phyloP scores from a whole-genome alignment of 2,329 filamentous ascomycete species.

The Proliferodiscus dingleyae region DNA sequence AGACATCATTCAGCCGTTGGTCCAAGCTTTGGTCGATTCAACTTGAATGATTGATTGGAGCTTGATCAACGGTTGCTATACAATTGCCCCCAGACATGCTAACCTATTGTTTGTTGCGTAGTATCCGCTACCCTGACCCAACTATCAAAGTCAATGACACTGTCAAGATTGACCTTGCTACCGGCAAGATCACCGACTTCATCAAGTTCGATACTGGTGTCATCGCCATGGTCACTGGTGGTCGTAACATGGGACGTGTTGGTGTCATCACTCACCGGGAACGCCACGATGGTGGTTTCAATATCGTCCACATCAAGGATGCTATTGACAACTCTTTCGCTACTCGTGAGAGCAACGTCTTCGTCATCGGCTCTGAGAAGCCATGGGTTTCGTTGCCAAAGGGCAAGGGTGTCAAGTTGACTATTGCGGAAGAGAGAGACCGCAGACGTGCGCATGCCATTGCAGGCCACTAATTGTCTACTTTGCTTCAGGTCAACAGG shows the following conservation, averaged over 20 bases:
- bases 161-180: conserved; percentile 96
- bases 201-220: conserved; percentile 98
- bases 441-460: conserved; percentile 69
- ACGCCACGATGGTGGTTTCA: conserved; percentile 99
- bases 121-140: conserved; percentile 99
- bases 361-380: conserved; percentile 98
- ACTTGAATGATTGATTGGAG: conserved; percentile 25
- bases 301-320: conserved; percentile 99
- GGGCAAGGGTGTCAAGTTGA: conserved; percentile 99
- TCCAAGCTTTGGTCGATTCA: conserved; percentile 87
- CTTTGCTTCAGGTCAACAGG: conserved; percentile 22
- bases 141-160: conserved; percentile 99
- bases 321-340: conserved; percentile 99
- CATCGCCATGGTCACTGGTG: conserved; percentile 97
- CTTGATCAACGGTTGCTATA: conserved; percentile 34
- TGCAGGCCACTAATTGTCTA: conserved; percentile 29
- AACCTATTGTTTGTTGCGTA: conserved; percentile 40
- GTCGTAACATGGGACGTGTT: conserved; percentile 99
- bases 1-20: conserved; percentile 99
- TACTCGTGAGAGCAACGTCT: conserved; percentile 99
- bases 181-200: conserved; percentile 97
- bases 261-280: conserved; percentile 99
- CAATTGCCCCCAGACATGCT: conserved; percentile 27
- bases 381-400: conserved; percentile 99
- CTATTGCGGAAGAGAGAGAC: conserved; percentile 98